These are phyloP conservation scores for Scortechinia acanthostroma DNA, from an alignment of 2,329 filamentous ascomycete genomes.

Conservation along the genomic window DNA sequence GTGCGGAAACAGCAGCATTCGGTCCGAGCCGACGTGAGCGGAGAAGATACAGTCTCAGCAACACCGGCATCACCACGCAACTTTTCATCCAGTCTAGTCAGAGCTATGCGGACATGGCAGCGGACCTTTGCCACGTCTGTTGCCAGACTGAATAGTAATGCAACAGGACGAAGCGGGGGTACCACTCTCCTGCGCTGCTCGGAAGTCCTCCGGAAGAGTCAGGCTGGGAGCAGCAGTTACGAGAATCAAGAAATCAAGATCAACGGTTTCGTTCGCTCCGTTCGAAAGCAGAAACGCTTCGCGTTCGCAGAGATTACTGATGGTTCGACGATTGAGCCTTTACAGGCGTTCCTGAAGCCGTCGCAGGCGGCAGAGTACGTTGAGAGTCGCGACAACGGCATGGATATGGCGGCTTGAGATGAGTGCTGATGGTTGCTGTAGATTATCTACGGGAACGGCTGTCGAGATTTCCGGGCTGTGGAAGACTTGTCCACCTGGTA, in stretches of 20 bases:
- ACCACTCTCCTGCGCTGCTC: constrained; percentile 20
- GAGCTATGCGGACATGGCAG: constrained; percentile 27
- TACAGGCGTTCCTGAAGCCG: background rate
- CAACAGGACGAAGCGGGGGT: constrained; percentile 4
- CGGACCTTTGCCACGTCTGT: constrained; percentile 23
- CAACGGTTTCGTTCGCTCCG: background rate
- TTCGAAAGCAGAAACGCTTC: background rate
- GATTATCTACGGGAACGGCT: background rate
- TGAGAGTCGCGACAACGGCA: background rate
- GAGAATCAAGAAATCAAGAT: background rate
- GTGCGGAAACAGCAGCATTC: too few relatives aligned
- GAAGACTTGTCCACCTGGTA: background rate
- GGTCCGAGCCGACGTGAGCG: too few relatives aligned
- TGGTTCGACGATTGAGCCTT: background rate
- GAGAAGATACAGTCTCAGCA: too few relatives aligned
- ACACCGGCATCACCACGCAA: too few relatives aligned
- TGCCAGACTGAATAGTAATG: constrained; percentile 16
- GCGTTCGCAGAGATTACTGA: constrained; percentile 1
- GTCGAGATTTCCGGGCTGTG: background rate
- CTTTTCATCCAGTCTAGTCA: too few relatives aligned
- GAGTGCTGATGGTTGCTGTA: background rate
- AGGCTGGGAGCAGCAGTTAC: constrained; percentile 6
- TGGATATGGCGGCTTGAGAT: background rate
- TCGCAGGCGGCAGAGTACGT: background rate
- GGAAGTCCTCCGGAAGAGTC: constrained; percentile 22